Percentiles rank a stretch among this genome's conserved stretches.
Conservation (phyloP, 192 early-diverging fungal genomes). For the Linnemannia exigua region DNA sequence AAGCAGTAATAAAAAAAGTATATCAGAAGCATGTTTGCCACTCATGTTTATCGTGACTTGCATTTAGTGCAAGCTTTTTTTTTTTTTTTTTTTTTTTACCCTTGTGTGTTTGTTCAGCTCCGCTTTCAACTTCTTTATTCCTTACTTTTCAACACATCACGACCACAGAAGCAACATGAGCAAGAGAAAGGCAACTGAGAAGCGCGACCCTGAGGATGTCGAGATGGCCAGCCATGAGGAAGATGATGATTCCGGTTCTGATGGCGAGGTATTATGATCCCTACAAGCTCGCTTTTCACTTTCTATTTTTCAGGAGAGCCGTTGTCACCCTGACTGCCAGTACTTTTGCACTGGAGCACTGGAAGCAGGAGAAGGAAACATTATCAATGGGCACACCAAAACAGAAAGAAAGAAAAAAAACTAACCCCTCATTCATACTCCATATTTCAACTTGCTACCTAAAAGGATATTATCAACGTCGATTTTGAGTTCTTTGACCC, state of each 20-base stretch:
- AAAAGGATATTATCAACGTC: conserved; percentile 80
- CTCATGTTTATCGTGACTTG: neutral
- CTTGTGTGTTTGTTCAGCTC: neutral
- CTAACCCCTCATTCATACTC: neutral
- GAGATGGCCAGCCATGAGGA: conserved; percentile 51
- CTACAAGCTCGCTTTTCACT: neutral
- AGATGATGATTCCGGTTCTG: conserved; percentile 47
- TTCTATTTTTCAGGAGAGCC: neutral
- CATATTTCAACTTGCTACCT: neutral
- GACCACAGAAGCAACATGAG: conserved; percentile 25
- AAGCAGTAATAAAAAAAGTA: neutral
- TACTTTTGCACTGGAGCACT: too few relatives aligned
- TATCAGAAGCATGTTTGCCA: too few relatives aligned
- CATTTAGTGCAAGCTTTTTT: neutral
- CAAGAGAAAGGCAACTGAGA: conserved; percentile 50
- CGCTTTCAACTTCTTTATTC: neutral
- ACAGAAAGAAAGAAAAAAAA: neutral
- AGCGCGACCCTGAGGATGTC: conserved; percentile 40
- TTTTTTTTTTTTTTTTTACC: neutral
- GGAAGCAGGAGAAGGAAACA: too few relatives aligned
- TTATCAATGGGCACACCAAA: too few relatives aligned
- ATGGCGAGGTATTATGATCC: conserved; percentile 34
- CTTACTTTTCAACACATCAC: neutral
- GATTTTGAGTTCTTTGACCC: conserved; percentile 98
- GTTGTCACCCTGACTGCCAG: too few relatives aligned